These are phyloP conservation scores for Teratosphaeria pseudoeucalypti DNA, from an alignment of 2,329 filamentous ascomycete species.

Conservation along the genomic window DNA sequence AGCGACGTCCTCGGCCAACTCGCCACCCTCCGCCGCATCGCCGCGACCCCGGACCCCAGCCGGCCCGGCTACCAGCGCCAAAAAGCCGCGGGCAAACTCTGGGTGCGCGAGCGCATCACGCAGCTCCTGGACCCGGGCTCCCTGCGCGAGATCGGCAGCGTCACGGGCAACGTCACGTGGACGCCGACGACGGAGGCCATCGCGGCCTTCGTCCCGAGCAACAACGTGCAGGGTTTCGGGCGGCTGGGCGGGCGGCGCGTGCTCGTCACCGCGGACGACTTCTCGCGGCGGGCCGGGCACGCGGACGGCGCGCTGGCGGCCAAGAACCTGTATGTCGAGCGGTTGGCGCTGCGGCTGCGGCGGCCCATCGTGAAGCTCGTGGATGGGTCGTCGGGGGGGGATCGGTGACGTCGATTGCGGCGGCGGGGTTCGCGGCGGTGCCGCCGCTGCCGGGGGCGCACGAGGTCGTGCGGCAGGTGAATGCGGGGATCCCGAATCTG, in stretches of 20 bases:
- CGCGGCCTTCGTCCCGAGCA: conserved; percentile 44
- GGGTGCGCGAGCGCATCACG: conserved; percentile 52
- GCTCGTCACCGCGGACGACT: conserved; percentile 55
- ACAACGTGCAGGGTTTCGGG: conserved; percentile 49
- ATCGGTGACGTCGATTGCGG: conserved; percentile 51
- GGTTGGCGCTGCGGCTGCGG: conserved; percentile 46
- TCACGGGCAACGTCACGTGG: conserved; percentile 51
- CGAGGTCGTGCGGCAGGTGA: conserved; percentile 46
- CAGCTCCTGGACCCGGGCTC: conserved; percentile 46
- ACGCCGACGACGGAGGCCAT: conserved; percentile 42
- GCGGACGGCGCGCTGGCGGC: conserved; percentile 50
- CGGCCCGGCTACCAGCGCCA: conserved; percentile 52
- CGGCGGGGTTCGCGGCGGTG: conserved; percentile 46
- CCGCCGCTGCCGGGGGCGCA: conserved; percentile 47
- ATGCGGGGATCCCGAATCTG: conserved; percentile 53
- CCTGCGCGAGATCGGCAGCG: conserved; percentile 51
- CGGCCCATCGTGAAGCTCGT: conserved; percentile 54
- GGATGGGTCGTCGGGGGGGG: conserved; percentile 51
- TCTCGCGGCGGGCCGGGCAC: conserved; percentile 52
- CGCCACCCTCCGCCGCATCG: conserved; percentile 40
- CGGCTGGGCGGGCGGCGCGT: conserved; percentile 43
- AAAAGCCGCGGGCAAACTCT: conserved; percentile 53
- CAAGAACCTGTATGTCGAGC: conserved; percentile 50
- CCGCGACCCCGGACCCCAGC: conserved; percentile 43
- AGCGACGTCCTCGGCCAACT: conserved; percentile 52